A percentile compares a stretch with the other conserved stretches of the same genome.
Conservation (phyloP, 2,329 filamentous ascomycete genomes). For the Dactylonectria macrodidyma region DNA sequence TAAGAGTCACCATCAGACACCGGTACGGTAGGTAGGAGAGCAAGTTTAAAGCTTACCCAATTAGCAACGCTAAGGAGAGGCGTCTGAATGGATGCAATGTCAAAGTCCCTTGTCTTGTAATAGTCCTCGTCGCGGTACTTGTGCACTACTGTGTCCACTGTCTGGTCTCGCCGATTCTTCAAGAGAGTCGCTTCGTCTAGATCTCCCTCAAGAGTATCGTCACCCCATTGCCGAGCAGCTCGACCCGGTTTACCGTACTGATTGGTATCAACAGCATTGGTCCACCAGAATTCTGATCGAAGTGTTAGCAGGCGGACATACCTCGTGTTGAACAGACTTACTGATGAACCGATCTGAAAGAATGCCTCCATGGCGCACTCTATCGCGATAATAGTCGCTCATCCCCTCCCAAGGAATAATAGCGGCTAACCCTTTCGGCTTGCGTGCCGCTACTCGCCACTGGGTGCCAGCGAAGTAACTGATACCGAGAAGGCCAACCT, state of each 20-base stretch:
- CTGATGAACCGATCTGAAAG: slow-evolving; percentile 70
- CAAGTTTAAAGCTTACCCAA: slow-evolving; percentile 58
- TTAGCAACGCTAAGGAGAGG: slow-evolving; percentile 78
- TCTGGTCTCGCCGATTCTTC: slow-evolving; percentile 64
- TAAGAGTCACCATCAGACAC: not conserved
- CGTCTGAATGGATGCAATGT: slow-evolving; percentile 75
- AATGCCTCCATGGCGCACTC: slow-evolving; percentile 74
- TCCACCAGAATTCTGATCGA: slow-evolving; percentile 41
- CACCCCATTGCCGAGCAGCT: slow-evolving; percentile 4
- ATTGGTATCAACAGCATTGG: slow-evolving; percentile 58
- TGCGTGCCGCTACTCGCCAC: slow-evolving; percentile 64
- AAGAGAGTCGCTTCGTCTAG: slow-evolving; percentile 66
- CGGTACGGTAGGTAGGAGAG: too few relatives aligned
- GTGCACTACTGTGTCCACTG: slow-evolving; percentile 62
- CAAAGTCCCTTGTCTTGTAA: slow-evolving; percentile 76
- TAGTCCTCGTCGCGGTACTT: slow-evolving; percentile 74
- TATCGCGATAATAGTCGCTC: slow-evolving; percentile 69
- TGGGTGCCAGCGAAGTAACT: slow-evolving; percentile 63
- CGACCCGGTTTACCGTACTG: slow-evolving; percentile 69
- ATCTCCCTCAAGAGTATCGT: slow-evolving; percentile 71
- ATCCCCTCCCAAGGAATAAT: slow-evolving; percentile 68
- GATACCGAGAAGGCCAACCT: slow-evolving; percentile 64
- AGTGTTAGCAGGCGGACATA: too few relatives aligned
- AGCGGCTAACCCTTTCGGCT: slow-evolving; percentile 61
- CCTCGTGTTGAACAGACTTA: not conserved